Base-by-base conservation (phyloP, 2,329 filamentous ascomycete genomes). In the Beauveria varroae region DNA sequence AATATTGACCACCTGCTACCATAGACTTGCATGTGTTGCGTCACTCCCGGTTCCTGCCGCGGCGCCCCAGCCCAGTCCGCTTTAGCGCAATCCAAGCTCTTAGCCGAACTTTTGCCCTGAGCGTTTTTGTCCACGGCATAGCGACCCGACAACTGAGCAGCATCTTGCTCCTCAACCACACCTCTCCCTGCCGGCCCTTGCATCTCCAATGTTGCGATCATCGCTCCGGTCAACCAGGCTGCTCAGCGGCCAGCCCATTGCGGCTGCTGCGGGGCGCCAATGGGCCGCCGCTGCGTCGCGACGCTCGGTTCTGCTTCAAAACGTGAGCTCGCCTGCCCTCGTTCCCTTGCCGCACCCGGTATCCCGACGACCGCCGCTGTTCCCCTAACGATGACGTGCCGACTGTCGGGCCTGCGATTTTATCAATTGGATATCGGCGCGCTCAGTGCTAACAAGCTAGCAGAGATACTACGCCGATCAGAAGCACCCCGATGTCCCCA, bases 201-300 rank as follows among this genome's bases (percentile, higher is more conserved):
- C 74, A 79, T 78, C 37, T 78, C 77, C 79, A 79, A 88, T 88
- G 85, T 81, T 88, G 82, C 85, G 85, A 79, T 84, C 83, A 75
- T 86, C 85, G 75, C 77, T 87, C 78, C 83, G 81, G 78, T 85
- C 85, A 74, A 81, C 81, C 72, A 84, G 79, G 79, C 78, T 80
- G 70, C 75, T 86, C 73, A 78, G 81, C 76, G 76, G 77, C 73
- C 80, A 78, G 76, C 78, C 82, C 70, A 69, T 77, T 73, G 77
- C 77, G 73, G 78, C 80, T 69, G 75, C 77, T 71, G 76, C 77
- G 68, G 75, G 76, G 73, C 82, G 79, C 73, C 84, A 86, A 85
- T 86, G 83, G 83, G 80, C 82, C 62, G 65, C 72, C 66, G 69
- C 70, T 63, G 69, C 69, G 59, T 69, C 73, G 66, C 70, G 70